phyloP scores from a whole-genome alignment of 345 rosid species.

The Brassica incana region DNA sequence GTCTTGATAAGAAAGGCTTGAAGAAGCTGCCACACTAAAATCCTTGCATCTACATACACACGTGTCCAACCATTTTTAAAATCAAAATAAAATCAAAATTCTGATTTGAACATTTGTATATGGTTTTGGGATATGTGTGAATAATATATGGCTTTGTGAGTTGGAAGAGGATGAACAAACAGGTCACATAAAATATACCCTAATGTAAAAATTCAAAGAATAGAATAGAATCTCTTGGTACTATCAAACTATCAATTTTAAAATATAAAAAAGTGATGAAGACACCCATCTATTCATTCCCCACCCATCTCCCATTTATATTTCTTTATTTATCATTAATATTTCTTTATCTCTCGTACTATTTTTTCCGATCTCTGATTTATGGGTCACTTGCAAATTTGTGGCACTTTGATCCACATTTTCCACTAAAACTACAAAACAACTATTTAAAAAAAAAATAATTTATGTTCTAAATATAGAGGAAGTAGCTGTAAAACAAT shows the following conservation, averaged over 20 bases:
- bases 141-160: slow-evolving; percentile 17
- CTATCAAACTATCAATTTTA: slow-evolving; percentile 29
- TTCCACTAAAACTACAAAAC: background rate
- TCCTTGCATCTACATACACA: slow-evolving; percentile 27
- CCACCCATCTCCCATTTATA: slow-evolving; percentile 35
- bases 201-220: slow-evolving; percentile 25
- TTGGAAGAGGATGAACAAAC: slow-evolving; percentile 33
- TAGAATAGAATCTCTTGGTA: slow-evolving; percentile 36
- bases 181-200: slow-evolving; percentile 33
- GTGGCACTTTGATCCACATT: background rate
- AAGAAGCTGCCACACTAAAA: slow-evolving; percentile 27
- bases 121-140: slow-evolving; percentile 18
- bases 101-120: background rate
- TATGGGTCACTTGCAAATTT: background rate
- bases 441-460: too few relatives aligned
- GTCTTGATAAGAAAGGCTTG: slow-evolving; percentile 18
- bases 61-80: slow-evolving; percentile 17
- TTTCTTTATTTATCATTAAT: background rate
- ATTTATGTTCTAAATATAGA: too few relatives aligned
- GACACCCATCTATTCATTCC: slow-evolving; percentile 38
- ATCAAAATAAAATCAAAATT: slow-evolving; percentile 12
- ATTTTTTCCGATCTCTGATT: slow-evolving; percentile 3
- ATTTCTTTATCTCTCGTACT: background rate
- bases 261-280: slow-evolving; percentile 23
- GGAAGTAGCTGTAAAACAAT: too few relatives aligned